Conservation (phyloP, 2,329 filamentous ascomycete species). For the Verticillium nubilum region DNA sequence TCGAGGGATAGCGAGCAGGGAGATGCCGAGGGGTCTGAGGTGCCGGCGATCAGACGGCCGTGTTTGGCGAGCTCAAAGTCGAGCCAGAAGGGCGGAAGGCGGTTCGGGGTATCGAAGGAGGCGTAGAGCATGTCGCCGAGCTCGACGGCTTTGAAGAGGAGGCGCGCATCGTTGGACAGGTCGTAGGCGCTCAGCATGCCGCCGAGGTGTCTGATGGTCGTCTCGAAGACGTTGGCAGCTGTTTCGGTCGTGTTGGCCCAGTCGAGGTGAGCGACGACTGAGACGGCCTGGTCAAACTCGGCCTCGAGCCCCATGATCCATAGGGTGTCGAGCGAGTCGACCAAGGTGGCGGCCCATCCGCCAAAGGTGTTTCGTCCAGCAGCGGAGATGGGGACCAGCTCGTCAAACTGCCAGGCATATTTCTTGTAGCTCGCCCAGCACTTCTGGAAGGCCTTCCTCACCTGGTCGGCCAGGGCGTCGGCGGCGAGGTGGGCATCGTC, state of each 20-base stretch:
- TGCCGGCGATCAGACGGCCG: conserved; percentile 8
- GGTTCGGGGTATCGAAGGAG: conserved; percentile 63
- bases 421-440: conserved; percentile 36
- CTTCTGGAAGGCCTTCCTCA: conserved; percentile 21
- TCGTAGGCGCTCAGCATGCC: conserved; percentile 66
- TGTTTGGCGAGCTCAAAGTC: conserved; percentile 9
- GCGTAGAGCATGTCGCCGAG: conserved; percentile 60
- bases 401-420: conserved; percentile 40
- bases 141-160: conserved; percentile 58
- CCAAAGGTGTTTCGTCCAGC: conserved; percentile 33
- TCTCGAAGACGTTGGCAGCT: conserved; percentile 51
- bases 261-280: conserved; percentile 38
- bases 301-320: conserved; percentile 48
- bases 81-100: conserved; percentile 43
- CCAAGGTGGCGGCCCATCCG: conserved; percentile 41
- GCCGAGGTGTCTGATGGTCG: conserved; percentile 65
- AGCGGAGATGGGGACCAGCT: conserved; percentile 35
- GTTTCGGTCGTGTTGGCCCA: conserved; percentile 24
- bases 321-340: conserved; percentile 44
- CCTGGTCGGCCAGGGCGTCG: neutral
- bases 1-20: conserved; percentile 66
- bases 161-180: conserved; percentile 47
- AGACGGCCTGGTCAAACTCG: conserved; percentile 44
- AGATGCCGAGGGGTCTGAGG: conserved; percentile 35
- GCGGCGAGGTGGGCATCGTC: neutral